phyloP scores from a whole-genome alignment of 208 protist genomes.

The Crithidia brevicula region DNA sequence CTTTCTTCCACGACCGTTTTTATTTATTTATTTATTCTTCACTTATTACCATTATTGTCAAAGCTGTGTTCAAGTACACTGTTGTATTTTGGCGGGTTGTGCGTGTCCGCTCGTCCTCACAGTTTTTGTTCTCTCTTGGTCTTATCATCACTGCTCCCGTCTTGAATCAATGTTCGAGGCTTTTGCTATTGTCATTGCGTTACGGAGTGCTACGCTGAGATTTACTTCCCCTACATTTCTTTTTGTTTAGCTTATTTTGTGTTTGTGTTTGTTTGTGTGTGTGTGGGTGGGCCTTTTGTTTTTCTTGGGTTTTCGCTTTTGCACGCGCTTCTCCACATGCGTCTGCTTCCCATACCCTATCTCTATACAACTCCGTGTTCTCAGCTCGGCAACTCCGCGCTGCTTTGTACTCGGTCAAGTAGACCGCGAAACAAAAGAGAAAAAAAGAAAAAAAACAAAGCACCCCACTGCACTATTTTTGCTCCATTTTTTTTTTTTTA shows the following conservation, averaged over 20 bases:
- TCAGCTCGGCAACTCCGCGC: neutral
- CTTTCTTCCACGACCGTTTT: neutral
- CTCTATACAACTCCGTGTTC: no score
- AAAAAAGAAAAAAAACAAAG: neutral
- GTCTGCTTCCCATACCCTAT: no score
- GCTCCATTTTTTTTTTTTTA: slow-evolving; percentile 4
- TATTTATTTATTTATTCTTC: neutral
- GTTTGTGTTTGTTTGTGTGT: no score
- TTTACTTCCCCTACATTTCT: neutral
- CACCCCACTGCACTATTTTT: no score
- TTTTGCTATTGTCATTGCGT: no score
- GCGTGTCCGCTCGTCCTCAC: no score
- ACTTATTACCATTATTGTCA: neutral
- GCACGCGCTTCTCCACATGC: neutral
- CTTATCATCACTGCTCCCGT: neutral
- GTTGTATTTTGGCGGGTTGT: no score
- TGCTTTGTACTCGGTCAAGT: neutral
- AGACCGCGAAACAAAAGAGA: no score
- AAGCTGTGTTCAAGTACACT: no score
- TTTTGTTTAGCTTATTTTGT: neutral
- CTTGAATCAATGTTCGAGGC: no score
- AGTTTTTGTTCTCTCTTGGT: neutral
- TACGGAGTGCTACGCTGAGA: no score
- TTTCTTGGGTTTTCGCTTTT: neutral
- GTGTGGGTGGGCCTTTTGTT: no score